Evolutionary conservation across 2,329 filamentous ascomycete species (phyloP).

Genomic region (Cladosporium austrohemisphaericum): DNA sequence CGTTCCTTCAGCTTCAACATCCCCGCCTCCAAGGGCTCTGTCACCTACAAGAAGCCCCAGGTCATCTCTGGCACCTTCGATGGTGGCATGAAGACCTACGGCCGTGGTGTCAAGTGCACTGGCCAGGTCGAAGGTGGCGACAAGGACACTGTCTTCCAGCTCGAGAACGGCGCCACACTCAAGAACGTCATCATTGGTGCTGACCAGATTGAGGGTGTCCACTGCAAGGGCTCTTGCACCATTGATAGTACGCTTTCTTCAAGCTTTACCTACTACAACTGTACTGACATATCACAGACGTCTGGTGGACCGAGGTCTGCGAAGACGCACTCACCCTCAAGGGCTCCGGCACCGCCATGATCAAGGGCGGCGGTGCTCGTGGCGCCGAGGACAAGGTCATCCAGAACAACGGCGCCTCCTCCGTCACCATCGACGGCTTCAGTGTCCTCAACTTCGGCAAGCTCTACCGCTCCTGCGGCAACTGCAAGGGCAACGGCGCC

Average conservation of each 20-base stretch:
- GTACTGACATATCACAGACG: constrained; percentile 35
- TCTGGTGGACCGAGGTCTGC: constrained; percentile 45
- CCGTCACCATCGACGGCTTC: constrained; percentile 15
- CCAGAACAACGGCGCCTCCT: constrained; percentile 21
- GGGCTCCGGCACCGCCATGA: constrained; percentile 23
- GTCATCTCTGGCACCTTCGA: constrained; percentile 18
- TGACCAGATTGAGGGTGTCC: constrained; percentile 50
- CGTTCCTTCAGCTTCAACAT: constrained; percentile 20
- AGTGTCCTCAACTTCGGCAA: constrained; percentile 10
- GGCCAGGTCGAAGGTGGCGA: constrained; percentile 45
- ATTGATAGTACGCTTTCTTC: constrained; percentile 9
- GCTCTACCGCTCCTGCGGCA: constrained; percentile 12
- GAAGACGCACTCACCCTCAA: constrained; percentile 34
- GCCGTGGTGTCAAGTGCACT: constrained; percentile 38
- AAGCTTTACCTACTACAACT: background rate
- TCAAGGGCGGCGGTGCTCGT: constrained; percentile 33
- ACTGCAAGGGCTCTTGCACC: constrained; percentile 45
- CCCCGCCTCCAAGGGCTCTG: constrained; percentile 21
- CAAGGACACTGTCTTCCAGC: constrained; percentile 50
- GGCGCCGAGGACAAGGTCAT: constrained; percentile 15
- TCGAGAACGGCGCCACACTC: constrained; percentile 50
- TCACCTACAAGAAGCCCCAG: constrained; percentile 19
- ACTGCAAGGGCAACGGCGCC: constrained; percentile 14
- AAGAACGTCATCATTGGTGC: constrained; percentile 54
- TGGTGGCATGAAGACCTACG: constrained; percentile 33